Evolutionary conservation across 495 filamentous ascomycete species (phyloP).

Genomic region (Mycothermus thermophilus): DNA sequence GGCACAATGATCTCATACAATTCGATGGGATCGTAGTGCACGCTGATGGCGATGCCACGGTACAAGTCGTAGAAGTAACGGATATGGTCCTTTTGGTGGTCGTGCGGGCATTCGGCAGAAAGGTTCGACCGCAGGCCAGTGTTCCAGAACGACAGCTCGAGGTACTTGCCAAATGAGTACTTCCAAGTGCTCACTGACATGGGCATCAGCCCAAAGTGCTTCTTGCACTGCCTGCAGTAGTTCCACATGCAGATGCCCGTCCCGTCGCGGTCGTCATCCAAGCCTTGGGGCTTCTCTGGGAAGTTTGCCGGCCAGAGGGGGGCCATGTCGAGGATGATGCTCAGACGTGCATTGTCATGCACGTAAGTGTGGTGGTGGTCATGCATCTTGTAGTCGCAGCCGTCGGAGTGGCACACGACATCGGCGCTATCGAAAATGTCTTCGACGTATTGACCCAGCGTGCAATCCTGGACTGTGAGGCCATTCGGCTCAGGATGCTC

Average conservation of each 20-base stretch:
- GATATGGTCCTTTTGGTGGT: conserved; percentile 81
- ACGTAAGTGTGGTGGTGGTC: conserved; percentile 97
- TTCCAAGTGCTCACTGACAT: conserved; percentile 98
- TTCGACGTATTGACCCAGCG: conserved; percentile 90
- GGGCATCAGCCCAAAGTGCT: conserved; percentile 75
- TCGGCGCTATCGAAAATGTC: conserved; percentile 68
- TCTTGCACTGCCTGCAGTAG: conserved; percentile 77
- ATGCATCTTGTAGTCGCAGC: conserved; percentile 77
- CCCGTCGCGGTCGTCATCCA: conserved; percentile 17
- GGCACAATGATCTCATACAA: conserved; percentile 94
- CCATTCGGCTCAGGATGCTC: conserved; percentile 54
- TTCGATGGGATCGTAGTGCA: conserved; percentile 86
- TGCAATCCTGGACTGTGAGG: conserved; percentile 69
- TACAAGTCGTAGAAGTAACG: conserved; percentile 76
- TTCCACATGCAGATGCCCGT: conserved; percentile 92
- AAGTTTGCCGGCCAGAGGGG: conserved; percentile 32
- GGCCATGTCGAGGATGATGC: conserved; percentile 68
- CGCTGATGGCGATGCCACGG: conserved; percentile 58
- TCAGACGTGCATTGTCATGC: conserved; percentile 87
- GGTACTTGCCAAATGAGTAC: conserved; percentile 95
- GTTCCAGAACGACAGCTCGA: conserved; percentile 95
- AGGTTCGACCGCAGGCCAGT: conserved; percentile 63
- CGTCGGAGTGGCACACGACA: conserved; percentile 62
- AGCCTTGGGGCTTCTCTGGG: conserved; percentile 27
- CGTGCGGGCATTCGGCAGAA: conserved; percentile 71